These are phyloP conservation scores for Mycena amicta DNA, from an alignment of 768 basidiomycete species.

Conservation along the genomic window DNA sequence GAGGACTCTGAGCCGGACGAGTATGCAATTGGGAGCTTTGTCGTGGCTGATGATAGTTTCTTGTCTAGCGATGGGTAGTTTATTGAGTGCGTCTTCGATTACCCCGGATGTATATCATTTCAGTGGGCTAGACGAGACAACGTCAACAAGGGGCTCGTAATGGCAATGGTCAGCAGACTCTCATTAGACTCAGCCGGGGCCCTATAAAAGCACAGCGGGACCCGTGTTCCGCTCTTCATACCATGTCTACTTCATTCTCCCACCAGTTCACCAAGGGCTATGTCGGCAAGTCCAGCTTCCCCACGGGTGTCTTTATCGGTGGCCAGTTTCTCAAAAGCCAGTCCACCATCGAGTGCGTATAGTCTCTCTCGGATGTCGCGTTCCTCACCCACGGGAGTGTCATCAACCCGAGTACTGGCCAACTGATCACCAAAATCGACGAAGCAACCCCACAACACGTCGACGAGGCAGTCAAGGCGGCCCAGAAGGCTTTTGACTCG, in stretches of 20 bases:
- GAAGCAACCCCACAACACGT: conserved; percentile 65
- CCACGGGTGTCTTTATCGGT: neutral
- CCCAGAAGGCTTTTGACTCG: conserved; percentile 60
- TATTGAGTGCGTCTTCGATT: neutral
- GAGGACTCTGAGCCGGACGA: conserved; percentile 58
- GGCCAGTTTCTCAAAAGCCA: neutral
- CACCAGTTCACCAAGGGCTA: neutral
- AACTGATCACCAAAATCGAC: conserved; percentile 51
- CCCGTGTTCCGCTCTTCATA: neutral
- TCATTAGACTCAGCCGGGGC: no score
- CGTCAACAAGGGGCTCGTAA: no score
- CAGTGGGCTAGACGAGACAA: no score
- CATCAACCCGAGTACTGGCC: conserved; percentile 63
- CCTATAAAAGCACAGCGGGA: neutral
- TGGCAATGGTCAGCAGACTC: neutral
- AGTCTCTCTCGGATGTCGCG: neutral
- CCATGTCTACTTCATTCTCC: neutral
- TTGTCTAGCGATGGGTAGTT: conserved; percentile 13
- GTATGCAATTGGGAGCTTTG: conserved; percentile 77
- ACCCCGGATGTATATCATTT: neutral
- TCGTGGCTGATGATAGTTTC: conserved; percentile 64
- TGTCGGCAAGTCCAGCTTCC: neutral
- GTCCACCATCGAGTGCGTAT: neutral
- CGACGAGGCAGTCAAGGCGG: conserved; percentile 63
- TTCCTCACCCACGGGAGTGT: conserved; percentile 41